Evolutionary conservation across 768 basidiomycete genomes (phyloP).

Genomic region (Dendrothele bispora): DNA sequence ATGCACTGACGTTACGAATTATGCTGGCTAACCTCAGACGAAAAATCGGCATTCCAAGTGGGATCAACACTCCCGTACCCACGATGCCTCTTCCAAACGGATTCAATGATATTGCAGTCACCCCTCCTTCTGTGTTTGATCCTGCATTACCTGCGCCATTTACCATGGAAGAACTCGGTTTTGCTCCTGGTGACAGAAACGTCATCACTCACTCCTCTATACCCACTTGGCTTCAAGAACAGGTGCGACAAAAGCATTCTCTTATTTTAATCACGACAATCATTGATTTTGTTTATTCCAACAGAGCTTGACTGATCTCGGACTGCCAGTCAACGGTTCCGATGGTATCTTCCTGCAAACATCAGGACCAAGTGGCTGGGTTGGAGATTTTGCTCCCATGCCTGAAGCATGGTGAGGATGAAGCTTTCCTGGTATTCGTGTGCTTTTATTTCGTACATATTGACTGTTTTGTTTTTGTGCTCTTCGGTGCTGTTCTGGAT

Average conservation of each 20-base stretch:
- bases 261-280: neutral
- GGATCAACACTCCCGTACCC: conserved; percentile 46
- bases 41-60: conserved; percentile 71
- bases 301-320: conserved; percentile 86
- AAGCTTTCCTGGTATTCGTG: conserved; percentile 1
- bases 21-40: conserved; percentile 92
- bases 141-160: conserved; percentile 59
- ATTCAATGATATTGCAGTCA: conserved; percentile 57
- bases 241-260: conserved; percentile 47
- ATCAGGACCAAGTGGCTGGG: conserved; percentile 71
- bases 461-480: conserved; percentile 3
- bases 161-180: conserved; percentile 84
- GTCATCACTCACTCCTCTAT: conserved; percentile 79
- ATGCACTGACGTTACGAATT: conserved; percentile 87
- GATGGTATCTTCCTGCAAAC: conserved; percentile 88
- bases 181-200: conserved; percentile 45
- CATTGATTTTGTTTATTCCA: conserved; percentile 7
- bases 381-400: conserved; percentile 70
- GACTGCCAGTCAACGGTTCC: conserved; percentile 87
- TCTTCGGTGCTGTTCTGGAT: neutral
- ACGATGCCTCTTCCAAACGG: conserved; percentile 52
- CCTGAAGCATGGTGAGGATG: conserved; percentile 78
- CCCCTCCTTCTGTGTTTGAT: conserved; percentile 57
- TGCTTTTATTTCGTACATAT: neutral
- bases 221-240: conserved; percentile 91